Conservation (phyloP, 148 eudicot species). For the Rhododendron vialii region DNA sequence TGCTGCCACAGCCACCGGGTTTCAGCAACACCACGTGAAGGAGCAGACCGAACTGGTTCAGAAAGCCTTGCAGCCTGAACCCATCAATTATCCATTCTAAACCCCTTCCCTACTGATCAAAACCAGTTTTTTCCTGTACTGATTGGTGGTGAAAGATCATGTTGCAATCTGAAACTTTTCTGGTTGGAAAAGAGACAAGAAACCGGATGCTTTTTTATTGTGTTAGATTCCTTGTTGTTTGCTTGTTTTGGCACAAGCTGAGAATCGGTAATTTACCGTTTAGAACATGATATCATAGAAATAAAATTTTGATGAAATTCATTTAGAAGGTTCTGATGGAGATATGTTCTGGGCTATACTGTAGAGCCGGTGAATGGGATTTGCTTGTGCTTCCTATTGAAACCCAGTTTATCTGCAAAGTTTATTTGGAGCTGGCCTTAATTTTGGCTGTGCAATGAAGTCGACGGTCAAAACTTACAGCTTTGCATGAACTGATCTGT, state of each 20-base stretch:
- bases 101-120: not conserved
- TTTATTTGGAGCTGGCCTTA: not conserved
- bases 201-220: not conserved
- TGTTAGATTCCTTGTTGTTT: not conserved
- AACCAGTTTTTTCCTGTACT: not conserved
- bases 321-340: not conserved
- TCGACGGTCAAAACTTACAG: not conserved
- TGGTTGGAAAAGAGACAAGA: not conserved
- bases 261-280: not conserved
- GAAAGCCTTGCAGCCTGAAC: slow-evolving; percentile 57
- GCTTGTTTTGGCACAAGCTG: not conserved
- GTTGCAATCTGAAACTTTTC: not conserved
- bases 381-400: not conserved
- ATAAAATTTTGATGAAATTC: not conserved
- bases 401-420: not conserved
- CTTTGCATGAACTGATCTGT: not conserved
- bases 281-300: not conserved
- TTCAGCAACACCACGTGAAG: slow-evolving; percentile 43
- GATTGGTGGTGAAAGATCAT: not conserved
- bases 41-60: slow-evolving; percentile 67
- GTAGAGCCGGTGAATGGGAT: not conserved
- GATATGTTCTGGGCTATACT: slow-evolving; percentile 5
- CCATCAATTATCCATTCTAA: slow-evolving; percentile 26
- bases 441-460: not conserved
- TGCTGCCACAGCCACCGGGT: slow-evolving; percentile 63